phyloP scores from a whole-genome alignment of 2,329 filamentous ascomycete species.

The Lecanoromycetidae sp. region DNA sequence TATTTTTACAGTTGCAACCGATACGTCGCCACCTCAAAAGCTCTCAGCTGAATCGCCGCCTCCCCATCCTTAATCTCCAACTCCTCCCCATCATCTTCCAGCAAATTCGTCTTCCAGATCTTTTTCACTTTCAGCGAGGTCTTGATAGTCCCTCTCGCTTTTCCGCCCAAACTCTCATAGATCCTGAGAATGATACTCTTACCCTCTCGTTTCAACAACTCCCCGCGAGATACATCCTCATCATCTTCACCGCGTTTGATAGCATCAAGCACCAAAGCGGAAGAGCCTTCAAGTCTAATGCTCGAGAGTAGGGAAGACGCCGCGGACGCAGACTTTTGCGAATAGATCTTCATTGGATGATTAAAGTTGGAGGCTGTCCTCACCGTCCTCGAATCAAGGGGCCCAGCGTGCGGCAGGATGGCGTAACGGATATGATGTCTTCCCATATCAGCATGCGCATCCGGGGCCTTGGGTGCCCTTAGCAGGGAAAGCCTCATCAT shows the following conservation, averaged over 20 bases:
- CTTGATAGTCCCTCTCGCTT: conserved; percentile 55
- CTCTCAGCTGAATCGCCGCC: conserved; percentile 54
- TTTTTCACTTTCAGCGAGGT: conserved; percentile 53
- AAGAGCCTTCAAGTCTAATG: conserved; percentile 54
- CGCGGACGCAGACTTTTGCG: conserved; percentile 20
- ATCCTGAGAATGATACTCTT: conserved; percentile 71
- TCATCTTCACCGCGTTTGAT: conserved; percentile 91
- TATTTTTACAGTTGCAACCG: conserved; percentile 44
- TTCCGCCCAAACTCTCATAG: conserved; percentile 81
- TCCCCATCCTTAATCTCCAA: conserved; percentile 38
- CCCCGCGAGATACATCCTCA: conserved; percentile 50
- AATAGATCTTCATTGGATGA: conserved; percentile 55
- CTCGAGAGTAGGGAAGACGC: conserved; percentile 33
- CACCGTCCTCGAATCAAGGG: conserved; percentile 60
- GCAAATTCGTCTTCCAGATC: conserved; percentile 69
- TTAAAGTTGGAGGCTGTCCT: conserved; percentile 85
- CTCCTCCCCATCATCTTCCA: conserved; percentile 75
- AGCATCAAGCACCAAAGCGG: conserved; percentile 68
- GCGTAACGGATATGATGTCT: conserved; percentile 76
- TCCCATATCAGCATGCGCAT: conserved; percentile 86
- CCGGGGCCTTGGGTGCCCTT: conserved; percentile 80
- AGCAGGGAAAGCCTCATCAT: conserved; percentile 81
- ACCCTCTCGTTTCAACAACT: conserved; percentile 54
- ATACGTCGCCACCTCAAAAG: conserved; percentile 79
- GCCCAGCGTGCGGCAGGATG: conserved; percentile 70